These are phyloP conservation scores for Pseudonectria foliicola DNA, from an alignment of 2,329 filamentous ascomycete genomes.

Conservation along the genomic window DNA sequence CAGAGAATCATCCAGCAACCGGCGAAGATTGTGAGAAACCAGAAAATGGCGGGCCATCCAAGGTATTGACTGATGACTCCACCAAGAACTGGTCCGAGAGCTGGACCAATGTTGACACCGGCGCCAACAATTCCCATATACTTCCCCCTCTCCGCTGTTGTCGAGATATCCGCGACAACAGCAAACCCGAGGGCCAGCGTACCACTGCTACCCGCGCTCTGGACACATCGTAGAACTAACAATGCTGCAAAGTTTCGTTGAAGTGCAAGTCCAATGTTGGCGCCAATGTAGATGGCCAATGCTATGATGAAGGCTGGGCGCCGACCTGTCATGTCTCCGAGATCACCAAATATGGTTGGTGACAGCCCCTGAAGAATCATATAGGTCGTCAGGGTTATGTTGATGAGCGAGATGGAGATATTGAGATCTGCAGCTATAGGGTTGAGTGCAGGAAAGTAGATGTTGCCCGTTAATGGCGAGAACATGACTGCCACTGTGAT, in stretches of 20 bases:
- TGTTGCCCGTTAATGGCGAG: constrained; percentile 53
- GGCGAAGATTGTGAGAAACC: constrained; percentile 56
- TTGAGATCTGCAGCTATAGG: constrained; percentile 32
- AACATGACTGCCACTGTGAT: constrained; percentile 46
- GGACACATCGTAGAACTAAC: constrained; percentile 53
- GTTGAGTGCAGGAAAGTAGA: constrained; percentile 41
- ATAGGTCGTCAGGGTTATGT: constrained; percentile 50
- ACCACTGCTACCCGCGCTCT: constrained; percentile 58
- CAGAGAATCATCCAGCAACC: constrained; percentile 46
- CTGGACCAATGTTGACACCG: constrained; percentile 49
- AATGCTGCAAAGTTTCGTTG: constrained; percentile 52
- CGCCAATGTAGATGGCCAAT: constrained; percentile 49
- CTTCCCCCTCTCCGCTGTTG: constrained; percentile 61
- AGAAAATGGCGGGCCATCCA: constrained; percentile 63
- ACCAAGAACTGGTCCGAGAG: constrained; percentile 54
- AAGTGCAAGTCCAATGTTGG: constrained; percentile 53
- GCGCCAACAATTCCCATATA: constrained; percentile 64
- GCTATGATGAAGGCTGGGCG: constrained; percentile 54
- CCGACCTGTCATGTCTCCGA: constrained; percentile 53
- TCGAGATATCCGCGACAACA: constrained; percentile 64
- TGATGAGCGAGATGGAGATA: constrained; percentile 35
- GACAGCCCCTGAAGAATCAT: constrained; percentile 58
- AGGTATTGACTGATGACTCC: constrained; percentile 56
- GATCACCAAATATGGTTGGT: constrained; percentile 53
- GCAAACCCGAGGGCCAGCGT: constrained; percentile 66